Conservation (phyloP, 164 flowering plant genomes). For the Cinnamomum chago region DNA sequence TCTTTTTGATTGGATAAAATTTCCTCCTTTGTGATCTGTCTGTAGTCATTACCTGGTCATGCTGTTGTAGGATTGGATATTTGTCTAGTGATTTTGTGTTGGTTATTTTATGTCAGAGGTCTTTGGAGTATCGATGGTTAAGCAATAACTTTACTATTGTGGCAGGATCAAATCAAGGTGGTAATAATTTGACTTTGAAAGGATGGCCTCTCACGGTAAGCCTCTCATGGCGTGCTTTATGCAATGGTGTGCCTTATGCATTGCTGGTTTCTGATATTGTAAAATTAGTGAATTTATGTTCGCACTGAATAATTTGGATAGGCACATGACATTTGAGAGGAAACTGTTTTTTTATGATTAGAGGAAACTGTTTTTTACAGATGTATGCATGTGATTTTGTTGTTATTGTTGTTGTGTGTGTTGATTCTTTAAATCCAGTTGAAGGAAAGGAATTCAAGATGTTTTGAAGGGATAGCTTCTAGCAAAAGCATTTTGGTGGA, state of each 20-base stretch:
- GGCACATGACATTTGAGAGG: no score
- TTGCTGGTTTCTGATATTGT: background rate
- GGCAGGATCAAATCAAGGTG: constrained; percentile 87
- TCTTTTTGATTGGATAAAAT: no score
- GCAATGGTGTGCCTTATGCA: background rate
- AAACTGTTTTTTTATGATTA: no score
- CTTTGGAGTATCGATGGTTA: background rate
- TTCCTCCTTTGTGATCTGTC: no score
- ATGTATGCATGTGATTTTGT: background rate
- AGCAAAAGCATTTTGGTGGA: no score
- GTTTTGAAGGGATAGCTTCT: no score
- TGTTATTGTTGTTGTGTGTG: background rate
- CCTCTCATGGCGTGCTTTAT: constrained; percentile 3
- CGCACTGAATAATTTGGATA: no score
- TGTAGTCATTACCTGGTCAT: background rate
- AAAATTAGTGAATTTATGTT: no score
- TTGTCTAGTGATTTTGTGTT: background rate
- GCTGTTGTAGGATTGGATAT: background rate
- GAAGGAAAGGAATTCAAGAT: no score
- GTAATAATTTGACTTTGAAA: constrained; percentile 86
- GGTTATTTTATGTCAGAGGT: background rate
- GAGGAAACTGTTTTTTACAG: background rate
- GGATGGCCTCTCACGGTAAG: constrained; percentile 99
- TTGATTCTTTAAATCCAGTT: background rate
- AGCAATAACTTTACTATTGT: constrained; percentile 8